Base-by-base conservation (phyloP, 140 eudicot species). In the Cichorium intybus region DNA sequence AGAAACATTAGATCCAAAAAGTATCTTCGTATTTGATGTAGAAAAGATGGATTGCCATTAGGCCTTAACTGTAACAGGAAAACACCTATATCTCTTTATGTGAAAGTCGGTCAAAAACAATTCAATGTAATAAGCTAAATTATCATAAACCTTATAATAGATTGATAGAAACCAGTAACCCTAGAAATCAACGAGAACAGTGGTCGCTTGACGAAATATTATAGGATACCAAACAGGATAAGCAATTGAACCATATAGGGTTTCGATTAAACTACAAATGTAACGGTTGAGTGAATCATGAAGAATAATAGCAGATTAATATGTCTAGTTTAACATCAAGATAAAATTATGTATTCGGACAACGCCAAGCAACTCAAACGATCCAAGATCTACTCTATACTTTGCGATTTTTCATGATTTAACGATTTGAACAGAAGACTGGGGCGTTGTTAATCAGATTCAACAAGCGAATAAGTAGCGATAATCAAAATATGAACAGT, bases 191-290 rank as follows among this genome's bases (percentile, higher is more conserved):
- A 66, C 18, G 39, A 2, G 28, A 21, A 50, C n/a, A 49, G 60
- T 48, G 23, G 57, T 15, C 33, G 20, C 7, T 64, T 12, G 27
- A 28, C 16, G 26, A 18, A 49, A 16, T 49, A 64, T 29, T 27
- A 14, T 28, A 18, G 7, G n/a, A 49, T 15, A 70, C 37, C 15
- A 35, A 60, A 33, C 62, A 31, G 29, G 39, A 70, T 17, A 22
- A 45, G 59, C 27, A 6, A 35, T 33, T 57, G 18, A 64, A 73
- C 23, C 73, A 47, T 23, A 2, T 65, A 73, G 62, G 62, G 67
- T 47, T 65, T 17, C 56, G 59, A 47, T 23, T 17, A 20, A 63
- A 24, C 60, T 64, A 53, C 28, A 47, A 23, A 63, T 53, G 57
- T 20, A 41, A 35, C 35, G 10, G 18, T 53, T 54, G 64, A 61